Evolutionary conservation across 495 filamentous ascomycete species (phyloP).

Genomic region (Pseudevernia furfuracea): DNA sequence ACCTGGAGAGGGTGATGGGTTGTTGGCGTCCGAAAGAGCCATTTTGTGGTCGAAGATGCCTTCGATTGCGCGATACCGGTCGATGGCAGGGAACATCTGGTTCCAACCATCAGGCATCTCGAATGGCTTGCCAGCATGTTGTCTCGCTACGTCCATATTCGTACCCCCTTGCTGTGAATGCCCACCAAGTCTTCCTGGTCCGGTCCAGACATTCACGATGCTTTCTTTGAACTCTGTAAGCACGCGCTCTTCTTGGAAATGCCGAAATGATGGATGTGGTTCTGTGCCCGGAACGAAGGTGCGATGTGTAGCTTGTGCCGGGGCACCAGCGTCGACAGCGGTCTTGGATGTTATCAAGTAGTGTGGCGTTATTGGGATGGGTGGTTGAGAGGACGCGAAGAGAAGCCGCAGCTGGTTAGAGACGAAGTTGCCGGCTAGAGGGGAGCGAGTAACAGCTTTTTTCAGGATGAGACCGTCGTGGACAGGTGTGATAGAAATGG

Average conservation of each 20-base stretch:
- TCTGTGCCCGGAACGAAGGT: slow-evolving; percentile 54
- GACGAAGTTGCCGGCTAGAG: slow-evolving; percentile 80
- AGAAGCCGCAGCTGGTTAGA: slow-evolving; percentile 77
- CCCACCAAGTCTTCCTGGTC: slow-evolving; percentile 58
- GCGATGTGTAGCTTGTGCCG: slow-evolving; percentile 61
- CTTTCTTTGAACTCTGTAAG: slow-evolving; percentile 95
- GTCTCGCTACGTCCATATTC: slow-evolving; percentile 61
- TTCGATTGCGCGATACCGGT: slow-evolving; percentile 77
- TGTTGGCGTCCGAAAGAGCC: slow-evolving; percentile 42
- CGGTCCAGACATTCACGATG: slow-evolving; percentile 88
- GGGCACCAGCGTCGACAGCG: slow-evolving; percentile 78
- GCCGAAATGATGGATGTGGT: slow-evolving; percentile 65
- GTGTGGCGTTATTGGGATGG: slow-evolving; percentile 73
- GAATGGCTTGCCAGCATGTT: slow-evolving; percentile 69
- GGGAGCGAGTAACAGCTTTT: slow-evolving; percentile 75
- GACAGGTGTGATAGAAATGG: slow-evolving; percentile 82
- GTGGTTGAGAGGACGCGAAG: slow-evolving; percentile 66
- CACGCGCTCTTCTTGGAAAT: slow-evolving; percentile 83
- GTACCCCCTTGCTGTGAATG: slow-evolving; percentile 49
- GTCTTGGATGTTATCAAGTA: slow-evolving; percentile 81
- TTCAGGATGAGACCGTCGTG: slow-evolving; percentile 91
- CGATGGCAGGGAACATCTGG: slow-evolving; percentile 71
- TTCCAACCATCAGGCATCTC: slow-evolving; percentile 96
- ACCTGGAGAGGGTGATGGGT: slow-evolving; percentile 49
- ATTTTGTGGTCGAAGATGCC: slow-evolving; percentile 80